These are phyloP conservation scores for Coemansia sp. DNA, from an alignment of 192 early-diverging fungal genomes.

Conservation along the genomic window DNA sequence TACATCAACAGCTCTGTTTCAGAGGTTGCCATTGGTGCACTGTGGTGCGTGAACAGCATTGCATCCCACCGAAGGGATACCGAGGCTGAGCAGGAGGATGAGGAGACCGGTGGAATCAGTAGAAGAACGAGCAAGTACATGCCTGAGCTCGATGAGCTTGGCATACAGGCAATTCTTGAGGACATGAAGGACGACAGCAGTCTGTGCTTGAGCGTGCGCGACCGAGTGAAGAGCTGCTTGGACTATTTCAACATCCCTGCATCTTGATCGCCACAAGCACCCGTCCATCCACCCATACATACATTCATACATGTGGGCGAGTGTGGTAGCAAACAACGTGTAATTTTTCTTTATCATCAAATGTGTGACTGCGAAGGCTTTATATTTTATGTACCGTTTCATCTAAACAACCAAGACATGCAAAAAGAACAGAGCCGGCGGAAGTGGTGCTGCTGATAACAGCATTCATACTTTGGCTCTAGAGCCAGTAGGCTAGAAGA, in stretches of 20 bases:
- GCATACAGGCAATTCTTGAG: conserved; percentile 22
- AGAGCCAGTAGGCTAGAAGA: conserved; percentile 7
- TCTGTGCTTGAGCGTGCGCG: conserved; percentile 35
- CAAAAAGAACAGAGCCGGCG: background rate
- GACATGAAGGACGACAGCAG: conserved; percentile 20
- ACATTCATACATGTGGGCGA: background rate
- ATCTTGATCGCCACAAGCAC: background rate
- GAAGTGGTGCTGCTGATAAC: background rate
- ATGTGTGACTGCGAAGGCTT: too few relatives aligned
- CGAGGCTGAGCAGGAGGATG: background rate
- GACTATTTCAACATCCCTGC: conserved; percentile 17
- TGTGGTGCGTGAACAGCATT: conserved; percentile 54
- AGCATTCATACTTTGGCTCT: background rate
- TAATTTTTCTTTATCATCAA: background rate
- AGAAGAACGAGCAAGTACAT: conserved; percentile 7
- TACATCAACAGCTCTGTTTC: conserved; percentile 12
- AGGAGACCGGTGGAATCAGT: conserved; percentile 3
- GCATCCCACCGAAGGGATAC: conserved; percentile 15
- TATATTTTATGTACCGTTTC: too few relatives aligned
- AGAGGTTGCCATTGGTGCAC: conserved; percentile 40
- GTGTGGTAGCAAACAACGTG: background rate
- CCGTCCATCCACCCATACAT: too few relatives aligned
- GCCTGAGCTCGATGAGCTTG: conserved; percentile 16
- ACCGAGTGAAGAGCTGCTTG: conserved; percentile 49
- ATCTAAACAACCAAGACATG: too few relatives aligned